These are phyloP conservation scores for Globisporangium nodosum DNA, from an alignment of 352 stramenopile species.

Conservation along the genomic window DNA sequence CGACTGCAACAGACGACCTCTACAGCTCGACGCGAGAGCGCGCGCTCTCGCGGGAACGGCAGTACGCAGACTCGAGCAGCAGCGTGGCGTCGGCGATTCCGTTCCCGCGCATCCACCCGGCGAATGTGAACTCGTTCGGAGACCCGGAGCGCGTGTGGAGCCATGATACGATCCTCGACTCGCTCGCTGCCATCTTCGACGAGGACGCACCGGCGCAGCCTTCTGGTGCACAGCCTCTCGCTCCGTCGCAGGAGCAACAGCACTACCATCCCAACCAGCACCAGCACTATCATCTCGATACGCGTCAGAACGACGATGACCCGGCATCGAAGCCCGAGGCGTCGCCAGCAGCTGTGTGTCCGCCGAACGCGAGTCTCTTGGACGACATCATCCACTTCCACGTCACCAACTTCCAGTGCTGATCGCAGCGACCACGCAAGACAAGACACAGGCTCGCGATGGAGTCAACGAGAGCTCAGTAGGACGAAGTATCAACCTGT, in stretches of 20 bases:
- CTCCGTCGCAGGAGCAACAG: background rate
- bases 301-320: background rate
- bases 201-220: conserved; percentile 8
- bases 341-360: background rate
- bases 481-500: background rate
- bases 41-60: background rate
- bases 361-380: conserved; percentile 19
- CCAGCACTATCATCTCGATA: background rate
- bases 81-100: background rate
- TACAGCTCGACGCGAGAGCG: background rate
- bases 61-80: background rate
- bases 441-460: too few relatives aligned
- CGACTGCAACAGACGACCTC: conserved; percentile 5
- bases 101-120: conserved; percentile 3
- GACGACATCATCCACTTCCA: conserved; percentile 52
- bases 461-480: too few relatives aligned
- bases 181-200: conserved; percentile 28
- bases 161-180: conserved; percentile 14
- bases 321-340: conserved; percentile 1
- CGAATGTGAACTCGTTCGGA: background rate
- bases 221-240: background rate
- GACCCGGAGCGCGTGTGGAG: conserved; percentile 6
- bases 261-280: background rate
- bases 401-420: conserved; percentile 28
- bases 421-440: background rate